Conservation (phyloP, 805 yeast genomes). For the Saturnispora sanitii region DNA sequence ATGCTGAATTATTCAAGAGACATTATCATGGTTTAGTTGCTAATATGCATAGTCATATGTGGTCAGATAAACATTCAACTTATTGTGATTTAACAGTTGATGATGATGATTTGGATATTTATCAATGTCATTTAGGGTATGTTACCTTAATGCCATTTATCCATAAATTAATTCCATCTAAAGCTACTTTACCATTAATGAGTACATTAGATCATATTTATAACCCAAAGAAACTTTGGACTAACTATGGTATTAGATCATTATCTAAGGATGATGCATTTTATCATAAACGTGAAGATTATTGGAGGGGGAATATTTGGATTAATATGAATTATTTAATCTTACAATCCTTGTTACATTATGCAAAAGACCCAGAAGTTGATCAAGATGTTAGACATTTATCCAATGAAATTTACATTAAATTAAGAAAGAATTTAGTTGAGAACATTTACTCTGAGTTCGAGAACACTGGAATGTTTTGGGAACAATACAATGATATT, state of each 20-base stretch:
- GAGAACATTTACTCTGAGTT: constrained; percentile 61
- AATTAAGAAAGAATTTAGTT: constrained; percentile 59
- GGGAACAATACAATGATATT: constrained; percentile 80
- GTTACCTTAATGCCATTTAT: constrained; percentile 79
- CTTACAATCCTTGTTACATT: constrained; percentile 58
- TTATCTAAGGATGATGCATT: constrained; percentile 54
- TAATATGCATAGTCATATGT: constrained; percentile 68
- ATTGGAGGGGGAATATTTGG: constrained; percentile 97
- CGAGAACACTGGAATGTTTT: constrained; percentile 67
- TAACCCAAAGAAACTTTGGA: constrained; percentile 69
- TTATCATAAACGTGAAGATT: constrained; percentile 77
- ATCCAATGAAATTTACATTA: constrained; percentile 42
- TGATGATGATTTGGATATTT: constrained; percentile 54
- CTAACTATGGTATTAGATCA: constrained; percentile 71
- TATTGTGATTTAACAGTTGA: constrained; percentile 82
- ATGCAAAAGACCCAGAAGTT: constrained; percentile 30
- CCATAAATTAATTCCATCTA: constrained; percentile 48
- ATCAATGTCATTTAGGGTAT: constrained; percentile 86
- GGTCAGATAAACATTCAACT: constrained; percentile 56
- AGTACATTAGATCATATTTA: constrained; percentile 47
- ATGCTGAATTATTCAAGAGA: constrained; percentile 40
- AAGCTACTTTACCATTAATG: constrained; percentile 34
- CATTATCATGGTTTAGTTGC: constrained; percentile 47
- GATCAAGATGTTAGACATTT: constrained; percentile 26
- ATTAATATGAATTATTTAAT: constrained; percentile 79